These are phyloP conservation scores for Monascus purpureus DNA, from an alignment of 495 filamentous ascomycete species.

Conservation along the genomic window DNA sequence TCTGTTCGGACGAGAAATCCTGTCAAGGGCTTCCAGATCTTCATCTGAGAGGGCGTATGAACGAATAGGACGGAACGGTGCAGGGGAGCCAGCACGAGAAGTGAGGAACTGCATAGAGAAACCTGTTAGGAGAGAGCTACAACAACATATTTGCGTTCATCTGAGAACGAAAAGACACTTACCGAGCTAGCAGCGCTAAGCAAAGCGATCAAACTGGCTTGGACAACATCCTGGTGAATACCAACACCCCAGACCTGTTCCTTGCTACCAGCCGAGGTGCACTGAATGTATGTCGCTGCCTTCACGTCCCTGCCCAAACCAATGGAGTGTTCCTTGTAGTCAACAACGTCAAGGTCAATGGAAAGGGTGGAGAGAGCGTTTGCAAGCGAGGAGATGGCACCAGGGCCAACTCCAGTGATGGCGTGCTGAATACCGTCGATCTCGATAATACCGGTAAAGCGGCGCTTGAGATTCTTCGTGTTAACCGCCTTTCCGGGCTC, in stretches of 20 bases:
- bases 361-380: conserved; percentile 70
- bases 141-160: no score
- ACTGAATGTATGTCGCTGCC: conserved; percentile 90
- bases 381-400: conserved; percentile 78
- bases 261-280: conserved; percentile 52
- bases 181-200: conserved; percentile 81
- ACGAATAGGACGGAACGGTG: conserved; percentile 33
- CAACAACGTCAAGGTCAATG: conserved; percentile 79
- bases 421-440: conserved; percentile 70
- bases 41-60: conserved; percentile 32
- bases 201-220: conserved; percentile 80
- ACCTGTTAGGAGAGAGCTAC: not conserved
- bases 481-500: conserved; percentile 54
- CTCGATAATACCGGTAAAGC: conserved; percentile 76
- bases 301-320: conserved; percentile 67
- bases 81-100: conserved; percentile 29
- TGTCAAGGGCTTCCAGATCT: conserved; percentile 31
- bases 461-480: conserved; percentile 62
- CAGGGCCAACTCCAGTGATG: conserved; percentile 72
- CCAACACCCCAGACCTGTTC: conserved; percentile 86
- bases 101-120: conserved; percentile 25
- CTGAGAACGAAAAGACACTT: conserved; percentile 25
- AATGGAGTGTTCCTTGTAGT: conserved; percentile 95
- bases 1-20: conserved; percentile 14
- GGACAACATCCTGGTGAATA: conserved; percentile 88